Evolutionary conservation across 31 red algal genomes (phyloP).

Genomic region (Odonthalia washingtoniensis): DNA sequence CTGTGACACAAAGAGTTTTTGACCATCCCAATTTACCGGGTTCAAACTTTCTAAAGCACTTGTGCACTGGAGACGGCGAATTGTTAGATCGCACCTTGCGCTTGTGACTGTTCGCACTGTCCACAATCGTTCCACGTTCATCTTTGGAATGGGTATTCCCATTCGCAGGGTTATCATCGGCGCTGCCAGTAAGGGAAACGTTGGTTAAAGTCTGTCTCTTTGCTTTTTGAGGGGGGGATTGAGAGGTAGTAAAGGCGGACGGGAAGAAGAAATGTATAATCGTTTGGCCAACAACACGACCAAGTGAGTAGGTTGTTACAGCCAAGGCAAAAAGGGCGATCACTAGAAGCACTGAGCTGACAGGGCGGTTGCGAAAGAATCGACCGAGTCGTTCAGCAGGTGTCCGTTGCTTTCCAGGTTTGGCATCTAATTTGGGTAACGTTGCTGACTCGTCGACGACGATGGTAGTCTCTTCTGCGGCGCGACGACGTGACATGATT

Average conservation of each 20-base stretch:
- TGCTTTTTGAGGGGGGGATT: too few relatives aligned
- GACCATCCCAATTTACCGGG: constrained; percentile 68
- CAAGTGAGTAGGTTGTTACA: constrained; percentile 42
- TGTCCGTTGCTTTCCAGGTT: constrained; percentile 56
- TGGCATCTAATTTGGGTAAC: constrained; percentile 7
- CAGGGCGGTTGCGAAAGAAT: constrained; percentile 66
- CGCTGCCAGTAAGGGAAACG: not conserved
- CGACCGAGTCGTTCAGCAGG: constrained; percentile 51
- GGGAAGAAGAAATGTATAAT: not conserved
- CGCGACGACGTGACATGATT: constrained; percentile 40
- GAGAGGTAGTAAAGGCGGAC: not conserved
- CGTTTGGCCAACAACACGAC: constrained; percentile 48
- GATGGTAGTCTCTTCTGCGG: constrained; percentile 2
- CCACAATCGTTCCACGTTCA: constrained; percentile 41
- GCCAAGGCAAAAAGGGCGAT: constrained; percentile 25
- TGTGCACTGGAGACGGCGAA: constrained; percentile 10
- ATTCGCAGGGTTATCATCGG: not conserved
- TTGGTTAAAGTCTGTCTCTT: too few relatives aligned
- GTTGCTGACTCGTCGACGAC: constrained; percentile 1
- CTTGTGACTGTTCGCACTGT: constrained; percentile 30
- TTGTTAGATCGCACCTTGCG: constrained; percentile 1
- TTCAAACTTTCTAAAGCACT: constrained; percentile 64
- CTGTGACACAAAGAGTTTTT: constrained; percentile 70
- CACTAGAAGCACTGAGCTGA: constrained; percentile 60
- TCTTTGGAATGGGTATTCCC: not conserved